A percentile compares a stretch with the other conserved stretches of the same genome.
These are phyloP conservation scores for Pycnococcus provasolii DNA, from an alignment of 139 green algal genomes.

Conservation along the genomic window DNA sequence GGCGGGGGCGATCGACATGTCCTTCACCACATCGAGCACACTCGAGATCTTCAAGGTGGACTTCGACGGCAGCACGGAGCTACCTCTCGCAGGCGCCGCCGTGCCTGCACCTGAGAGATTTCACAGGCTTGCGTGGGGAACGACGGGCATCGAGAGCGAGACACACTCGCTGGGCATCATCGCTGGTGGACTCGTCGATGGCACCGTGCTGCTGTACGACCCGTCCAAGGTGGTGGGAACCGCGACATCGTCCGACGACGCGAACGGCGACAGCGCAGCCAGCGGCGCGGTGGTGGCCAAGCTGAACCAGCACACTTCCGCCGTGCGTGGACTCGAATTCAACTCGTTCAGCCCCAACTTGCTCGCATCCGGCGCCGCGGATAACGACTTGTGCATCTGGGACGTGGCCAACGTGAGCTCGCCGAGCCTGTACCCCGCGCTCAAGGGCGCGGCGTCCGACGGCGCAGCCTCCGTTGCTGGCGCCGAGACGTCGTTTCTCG, in stretches of 20 bases:
- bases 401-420: constrained; percentile 67
- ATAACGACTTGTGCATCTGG: constrained; percentile 93
- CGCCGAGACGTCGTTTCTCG: constrained; percentile 44
- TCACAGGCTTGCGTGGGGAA: constrained; percentile 70
- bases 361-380: constrained; percentile 74
- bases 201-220: constrained; percentile 83
- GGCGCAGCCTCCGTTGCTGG: constrained; percentile 1
- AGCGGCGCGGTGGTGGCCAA: constrained; percentile 44
- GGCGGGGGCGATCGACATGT: constrained; percentile 78
- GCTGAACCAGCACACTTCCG: constrained; percentile 68
- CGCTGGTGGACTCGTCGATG: constrained; percentile 82
- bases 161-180: constrained; percentile 48
- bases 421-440: constrained; percentile 52
- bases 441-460: constrained; percentile 28
- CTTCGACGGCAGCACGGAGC: constrained; percentile 37
- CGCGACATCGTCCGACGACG: constrained; percentile 26
- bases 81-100: constrained; percentile 39
- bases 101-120: constrained; percentile 75
- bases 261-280: not conserved
- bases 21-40: constrained; percentile 54
- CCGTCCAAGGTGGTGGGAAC: constrained; percentile 50
- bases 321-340: constrained; percentile 82
- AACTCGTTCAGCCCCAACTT: constrained; percentile 82
- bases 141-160: constrained; percentile 18
- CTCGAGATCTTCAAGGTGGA: constrained; percentile 55